Evolutionary conservation across 202 grass and related monocot genomes (phyloP).

Genomic region (Panicum hallii): DNA sequence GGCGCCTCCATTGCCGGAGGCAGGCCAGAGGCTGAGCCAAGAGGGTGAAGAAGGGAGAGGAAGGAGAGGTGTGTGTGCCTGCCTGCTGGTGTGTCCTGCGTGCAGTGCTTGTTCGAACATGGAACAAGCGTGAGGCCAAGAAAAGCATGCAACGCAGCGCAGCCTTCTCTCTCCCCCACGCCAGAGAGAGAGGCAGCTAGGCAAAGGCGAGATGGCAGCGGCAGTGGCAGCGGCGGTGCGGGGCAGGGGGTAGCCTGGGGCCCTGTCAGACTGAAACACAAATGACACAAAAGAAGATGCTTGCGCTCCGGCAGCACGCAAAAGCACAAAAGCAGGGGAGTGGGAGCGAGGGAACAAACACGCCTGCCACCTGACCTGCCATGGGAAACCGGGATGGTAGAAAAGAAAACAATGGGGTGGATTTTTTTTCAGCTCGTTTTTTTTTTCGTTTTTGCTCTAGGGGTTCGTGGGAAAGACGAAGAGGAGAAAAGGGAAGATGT

Average conservation of each 20-base stretch:
- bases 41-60: not conserved
- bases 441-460: not conserved
- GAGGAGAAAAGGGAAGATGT: not conserved
- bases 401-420: slow-evolving; percentile 21
- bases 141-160: slow-evolving; percentile 59
- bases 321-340: slow-evolving; percentile 48
- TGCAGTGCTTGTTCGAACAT: slow-evolving; percentile 49
- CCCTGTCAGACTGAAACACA: slow-evolving; percentile 55
- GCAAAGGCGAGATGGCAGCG: slow-evolving; percentile 19
- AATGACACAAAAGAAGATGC: slow-evolving; percentile 85
- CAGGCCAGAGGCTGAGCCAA: not conserved
- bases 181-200: not conserved
- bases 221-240: slow-evolving; percentile 11
- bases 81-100: slow-evolving; percentile 3
- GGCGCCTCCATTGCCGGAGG: slow-evolving; percentile 61
- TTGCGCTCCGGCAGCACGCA: slow-evolving; percentile 54
- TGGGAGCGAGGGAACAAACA: slow-evolving; percentile 60
- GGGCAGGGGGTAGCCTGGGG: not conserved
- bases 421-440: not conserved
- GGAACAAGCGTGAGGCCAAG: slow-evolving; percentile 54
- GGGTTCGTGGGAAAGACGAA: not conserved
- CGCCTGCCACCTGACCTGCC: slow-evolving; percentile 70
- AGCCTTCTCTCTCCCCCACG: slow-evolving; percentile 51
- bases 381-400: slow-evolving; percentile 46
- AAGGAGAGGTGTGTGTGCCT: not conserved